These are phyloP conservation scores for Chlamydomonas eustigma DNA, from an alignment of 139 green algal species.

Conservation along the genomic window DNA sequence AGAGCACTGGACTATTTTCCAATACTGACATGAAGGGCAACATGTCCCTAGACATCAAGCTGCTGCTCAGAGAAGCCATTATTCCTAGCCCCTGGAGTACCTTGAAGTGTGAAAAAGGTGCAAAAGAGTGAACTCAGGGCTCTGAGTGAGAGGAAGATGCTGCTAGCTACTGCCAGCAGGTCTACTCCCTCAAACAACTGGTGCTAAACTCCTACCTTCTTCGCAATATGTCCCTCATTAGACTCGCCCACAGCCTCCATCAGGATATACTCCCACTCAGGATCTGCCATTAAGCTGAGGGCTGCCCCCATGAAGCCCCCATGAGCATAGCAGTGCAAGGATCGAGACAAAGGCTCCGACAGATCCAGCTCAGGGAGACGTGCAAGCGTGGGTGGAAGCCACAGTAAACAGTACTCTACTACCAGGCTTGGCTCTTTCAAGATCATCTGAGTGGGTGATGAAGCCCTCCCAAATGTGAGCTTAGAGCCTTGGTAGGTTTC, in stretches of 20 bases:
- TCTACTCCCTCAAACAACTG: too few relatives aligned
- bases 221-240: too few relatives aligned
- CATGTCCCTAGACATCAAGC: too few relatives aligned
- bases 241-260: slow-evolving; percentile 8
- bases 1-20: slow-evolving; percentile 57
- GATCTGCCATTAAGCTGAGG: slow-evolving; percentile 27
- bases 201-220: too few relatives aligned
- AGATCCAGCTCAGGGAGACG: neutral
- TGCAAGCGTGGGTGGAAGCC: neutral
- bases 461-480: too few relatives aligned
- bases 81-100: neutral
- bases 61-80: too few relatives aligned
- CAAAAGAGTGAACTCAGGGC: too few relatives aligned
- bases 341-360: neutral
- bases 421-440: too few relatives aligned
- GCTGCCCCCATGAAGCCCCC: slow-evolving; percentile 43
- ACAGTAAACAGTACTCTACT: neutral
- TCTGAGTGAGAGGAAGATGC: neutral
- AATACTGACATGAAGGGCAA: slow-evolving; percentile 39
- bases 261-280: slow-evolving; percentile 25
- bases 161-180: neutral
- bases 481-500: too few relatives aligned
- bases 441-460: too few relatives aligned
- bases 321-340: slow-evolving; percentile 39
- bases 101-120: neutral